Base-by-base conservation (phyloP, 2,329 filamentous ascomycete species). In the Arthrobotrys iridis region DNA sequence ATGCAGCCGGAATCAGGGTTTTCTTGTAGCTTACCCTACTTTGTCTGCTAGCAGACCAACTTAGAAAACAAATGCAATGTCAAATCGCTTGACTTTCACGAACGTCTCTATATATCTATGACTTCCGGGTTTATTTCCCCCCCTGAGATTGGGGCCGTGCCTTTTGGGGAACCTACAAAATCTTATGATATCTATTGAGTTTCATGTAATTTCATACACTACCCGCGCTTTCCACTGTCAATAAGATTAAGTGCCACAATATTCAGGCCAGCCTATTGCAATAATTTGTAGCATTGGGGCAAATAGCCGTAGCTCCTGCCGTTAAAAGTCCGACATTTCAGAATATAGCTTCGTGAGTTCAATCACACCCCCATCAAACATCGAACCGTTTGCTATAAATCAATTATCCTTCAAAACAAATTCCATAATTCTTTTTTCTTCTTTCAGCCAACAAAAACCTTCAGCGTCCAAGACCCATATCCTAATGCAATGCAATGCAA, bases 1-100 rank as follows among this genome's bases (percentile, higher is more conserved):
- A 26, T 62, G 15, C 41, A 20, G 64, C 28, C 6, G 20, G 18
- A 55, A 62, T 67, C 65, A 70, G 55, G 65, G 65, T 62, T 55
- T 45, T 41, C 4, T 40, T 33, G 18, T 8, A 48, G 37, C 18
- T 60, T 52, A 33, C 55, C 55, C 45, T 52, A 28, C 41, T 45
- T 48, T 15, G 30, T 37, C 26, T 60, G 43, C 10, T 62, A 52
- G 41, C 4, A 37, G 15, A n/a, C 22, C 26, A 37, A 43, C 55
- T 62, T 48, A 26, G 30, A 26, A 60, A 68, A 26, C 26, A 26
- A 60, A 68, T 30, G 60, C 41, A 30, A 58, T 66, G 28, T 30
- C 15, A 37, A 62, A 8, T 7, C 4, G 24, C 33, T 50, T 50
- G 24, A 50, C 10, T 20, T 20, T 52, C 7, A 18, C 15, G 26